phyloP scores from a whole-genome alignment of 2,329 filamentous ascomycete species.

The Aphanocladium album region DNA sequence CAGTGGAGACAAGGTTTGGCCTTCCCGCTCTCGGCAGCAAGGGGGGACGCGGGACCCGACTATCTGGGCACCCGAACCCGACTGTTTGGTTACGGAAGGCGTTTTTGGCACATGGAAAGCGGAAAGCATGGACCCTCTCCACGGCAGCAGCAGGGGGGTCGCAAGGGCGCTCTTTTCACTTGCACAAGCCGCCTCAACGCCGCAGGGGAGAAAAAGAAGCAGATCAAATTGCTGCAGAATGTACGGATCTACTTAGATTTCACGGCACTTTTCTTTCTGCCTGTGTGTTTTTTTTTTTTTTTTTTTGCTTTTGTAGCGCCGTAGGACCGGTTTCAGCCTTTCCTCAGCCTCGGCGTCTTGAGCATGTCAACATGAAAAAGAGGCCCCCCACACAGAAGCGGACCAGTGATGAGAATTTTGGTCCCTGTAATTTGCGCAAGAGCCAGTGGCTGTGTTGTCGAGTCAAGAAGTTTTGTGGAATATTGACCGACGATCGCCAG shows the following conservation, averaged over 20 bases:
- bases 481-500: background rate
- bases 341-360: too few species aligned
- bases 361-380: background rate
- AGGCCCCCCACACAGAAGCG: background rate
- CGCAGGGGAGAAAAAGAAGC: too few species aligned
- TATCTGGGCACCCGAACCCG: slow-evolving; percentile 10
- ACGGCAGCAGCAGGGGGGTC: background rate
- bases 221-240: background rate
- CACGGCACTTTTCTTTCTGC: too few species aligned
- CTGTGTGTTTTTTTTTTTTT: too few species aligned
- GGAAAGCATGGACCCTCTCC: slow-evolving; percentile 7
- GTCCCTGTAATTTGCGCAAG: slow-evolving; percentile 4
- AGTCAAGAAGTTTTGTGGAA: background rate
- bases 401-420: background rate
- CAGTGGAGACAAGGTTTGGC: background rate
- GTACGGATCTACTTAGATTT: too few species aligned
- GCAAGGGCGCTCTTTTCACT: background rate
- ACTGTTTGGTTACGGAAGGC: slow-evolving; percentile 8
- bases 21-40: background rate
- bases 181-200: background rate
- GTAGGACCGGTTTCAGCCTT: too few species aligned
- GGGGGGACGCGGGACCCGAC: slow-evolving; percentile 7
- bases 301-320: background rate
- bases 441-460: background rate
- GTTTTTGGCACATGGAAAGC: slow-evolving; percentile 9